These are phyloP conservation scores for Colletotrichum tabaci DNA, from an alignment of 2,329 filamentous ascomycete species.

Conservation along the genomic window DNA sequence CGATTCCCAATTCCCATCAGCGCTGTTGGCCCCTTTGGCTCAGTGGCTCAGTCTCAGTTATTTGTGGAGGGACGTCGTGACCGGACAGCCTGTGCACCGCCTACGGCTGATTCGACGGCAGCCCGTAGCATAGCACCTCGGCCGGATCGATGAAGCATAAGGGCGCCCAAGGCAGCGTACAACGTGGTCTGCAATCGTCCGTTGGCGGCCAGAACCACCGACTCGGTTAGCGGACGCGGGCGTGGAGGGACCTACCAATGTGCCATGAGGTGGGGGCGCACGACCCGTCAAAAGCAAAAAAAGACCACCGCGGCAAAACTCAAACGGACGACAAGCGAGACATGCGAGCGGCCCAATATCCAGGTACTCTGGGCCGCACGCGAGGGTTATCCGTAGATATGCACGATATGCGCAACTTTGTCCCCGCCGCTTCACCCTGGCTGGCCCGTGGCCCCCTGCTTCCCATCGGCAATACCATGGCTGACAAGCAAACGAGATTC, in stretches of 20 bases:
- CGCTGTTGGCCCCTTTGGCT: not conserved
- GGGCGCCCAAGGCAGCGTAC: not conserved
- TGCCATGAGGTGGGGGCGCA: too few relatives aligned
- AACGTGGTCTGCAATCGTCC: slow-evolving; percentile 23
- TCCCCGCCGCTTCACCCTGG: not conserved
- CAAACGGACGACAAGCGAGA: not conserved
- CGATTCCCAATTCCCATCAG: too few relatives aligned
- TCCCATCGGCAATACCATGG: not conserved
- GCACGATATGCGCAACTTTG: slow-evolving; percentile 18
- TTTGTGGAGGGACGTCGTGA: not conserved
- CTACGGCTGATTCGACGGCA: slow-evolving; percentile 25
- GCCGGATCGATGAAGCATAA: not conserved
- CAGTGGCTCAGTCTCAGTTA: too few relatives aligned
- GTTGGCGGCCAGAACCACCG: slow-evolving; percentile 17
- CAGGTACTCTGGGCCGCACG: not conserved
- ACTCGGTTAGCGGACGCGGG: slow-evolving; percentile 25
- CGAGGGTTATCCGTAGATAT: slow-evolving; percentile 7
- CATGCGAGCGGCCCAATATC: not conserved
- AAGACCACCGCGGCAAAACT: not conserved
- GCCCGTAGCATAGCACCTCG: not conserved
- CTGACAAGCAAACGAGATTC: slow-evolving; percentile 22
- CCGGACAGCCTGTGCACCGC: slow-evolving; percentile 1
- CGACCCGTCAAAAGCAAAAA: not conserved
- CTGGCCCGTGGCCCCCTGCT: not conserved
- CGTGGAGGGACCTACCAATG: not conserved